A percentile compares a stretch with the other conserved stretches of the same genome.
Evolutionary conservation across 108 stramenopile genomes (phyloP).

Genomic region (Skeletonema marinoi): DNA sequence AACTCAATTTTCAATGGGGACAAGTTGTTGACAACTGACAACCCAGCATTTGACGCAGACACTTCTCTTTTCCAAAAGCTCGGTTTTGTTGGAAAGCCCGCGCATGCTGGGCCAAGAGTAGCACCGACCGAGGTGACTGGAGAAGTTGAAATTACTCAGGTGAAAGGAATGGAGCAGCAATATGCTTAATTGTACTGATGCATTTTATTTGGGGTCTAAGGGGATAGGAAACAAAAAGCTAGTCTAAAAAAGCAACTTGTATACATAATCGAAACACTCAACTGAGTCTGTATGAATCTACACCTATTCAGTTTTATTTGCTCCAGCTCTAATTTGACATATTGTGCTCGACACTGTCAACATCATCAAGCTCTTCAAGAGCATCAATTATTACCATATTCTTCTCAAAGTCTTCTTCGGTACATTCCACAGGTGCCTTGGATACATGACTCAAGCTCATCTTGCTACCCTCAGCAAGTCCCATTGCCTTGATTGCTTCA

Average conservation of each 20-base stretch:
- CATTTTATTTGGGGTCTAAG: neutral
- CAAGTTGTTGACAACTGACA: conserved; percentile 93
- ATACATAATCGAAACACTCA: neutral
- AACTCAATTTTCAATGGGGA: conserved; percentile 99
- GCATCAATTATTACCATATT: conserved; percentile 95
- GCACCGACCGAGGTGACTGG: conserved; percentile 70
- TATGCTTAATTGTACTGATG: conserved; percentile 18
- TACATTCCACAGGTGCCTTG: conserved; percentile 87
- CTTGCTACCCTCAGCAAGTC: conserved; percentile 57
- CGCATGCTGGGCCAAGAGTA: conserved; percentile 85
- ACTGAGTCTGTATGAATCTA: neutral
- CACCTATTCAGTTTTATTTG: neutral
- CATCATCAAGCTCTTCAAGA: conserved; percentile 94
- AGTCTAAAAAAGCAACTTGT: neutral
- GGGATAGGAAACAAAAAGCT: neutral
- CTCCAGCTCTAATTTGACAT: conserved; percentile 76
- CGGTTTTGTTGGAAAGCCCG: conserved; percentile 91
- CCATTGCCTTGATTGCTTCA: conserved; percentile 68
- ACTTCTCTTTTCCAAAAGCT: conserved; percentile 85
- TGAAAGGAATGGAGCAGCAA: conserved; percentile 45
- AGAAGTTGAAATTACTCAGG: conserved; percentile 74
- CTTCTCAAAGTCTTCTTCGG: conserved; percentile 92
- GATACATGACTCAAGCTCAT: conserved; percentile 74
- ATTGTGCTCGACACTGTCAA: conserved; percentile 96
- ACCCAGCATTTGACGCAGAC: conserved; percentile 94